Conservation (phyloP, 2,329 filamentous ascomycete species). For the Penicillium digitatum region DNA sequence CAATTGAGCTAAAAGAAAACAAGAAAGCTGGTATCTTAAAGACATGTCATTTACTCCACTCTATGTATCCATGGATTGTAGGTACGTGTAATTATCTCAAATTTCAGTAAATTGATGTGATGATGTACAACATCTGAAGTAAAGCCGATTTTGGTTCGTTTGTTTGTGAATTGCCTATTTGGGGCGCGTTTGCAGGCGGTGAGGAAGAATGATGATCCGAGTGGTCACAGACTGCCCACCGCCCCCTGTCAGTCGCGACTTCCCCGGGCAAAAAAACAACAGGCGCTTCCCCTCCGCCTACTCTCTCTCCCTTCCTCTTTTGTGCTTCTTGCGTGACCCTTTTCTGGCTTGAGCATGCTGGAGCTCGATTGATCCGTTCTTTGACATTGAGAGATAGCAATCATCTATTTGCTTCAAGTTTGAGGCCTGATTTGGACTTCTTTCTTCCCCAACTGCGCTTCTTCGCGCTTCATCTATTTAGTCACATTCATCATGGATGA, state of each 20-base stretch:
- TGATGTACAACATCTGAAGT: neutral
- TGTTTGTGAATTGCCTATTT: constrained; percentile 36
- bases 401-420: constrained; percentile 7
- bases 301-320: constrained; percentile 8
- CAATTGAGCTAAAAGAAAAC: neutral
- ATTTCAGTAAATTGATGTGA: neutral
- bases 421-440: constrained; percentile 1
- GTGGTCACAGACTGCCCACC: constrained; percentile 21
- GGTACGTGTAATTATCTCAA: neutral
- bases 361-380: neutral
- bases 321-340: neutral
- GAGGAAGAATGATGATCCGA: constrained; percentile 30
- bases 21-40: neutral
- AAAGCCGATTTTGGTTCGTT: neutral
- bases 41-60: neutral
- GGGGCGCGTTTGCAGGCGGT: constrained; percentile 14
- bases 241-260: constrained; percentile 6
- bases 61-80: neutral
- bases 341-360: constrained; percentile 15
- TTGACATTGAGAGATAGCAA: neutral
- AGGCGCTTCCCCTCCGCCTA: constrained; percentile 9
- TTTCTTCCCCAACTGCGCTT: neutral
- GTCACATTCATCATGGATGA: constrained; percentile 31
- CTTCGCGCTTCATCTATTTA: neutral
- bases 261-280: constrained; percentile 22